Conservation (phyloP, 345 rosid genomes). For the Gynandropsis gynandra region DNA sequence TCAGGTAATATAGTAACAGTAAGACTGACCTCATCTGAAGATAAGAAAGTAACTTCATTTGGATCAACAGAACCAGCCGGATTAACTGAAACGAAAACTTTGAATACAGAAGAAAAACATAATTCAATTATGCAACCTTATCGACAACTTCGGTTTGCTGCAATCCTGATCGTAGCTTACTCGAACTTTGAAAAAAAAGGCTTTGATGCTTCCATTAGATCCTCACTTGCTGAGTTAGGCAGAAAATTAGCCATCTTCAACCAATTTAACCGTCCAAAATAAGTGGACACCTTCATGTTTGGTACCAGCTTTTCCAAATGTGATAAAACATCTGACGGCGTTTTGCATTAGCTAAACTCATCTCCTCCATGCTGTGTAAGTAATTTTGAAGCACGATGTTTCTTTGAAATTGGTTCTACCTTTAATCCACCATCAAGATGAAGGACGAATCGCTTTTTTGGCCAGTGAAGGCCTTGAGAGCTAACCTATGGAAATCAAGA, state of each 20-base stretch:
- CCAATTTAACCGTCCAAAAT: conserved; percentile 81
- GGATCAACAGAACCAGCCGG: conserved; percentile 91
- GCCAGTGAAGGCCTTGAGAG: conserved; percentile 90
- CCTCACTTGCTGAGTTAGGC: conserved; percentile 55
- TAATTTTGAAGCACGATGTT: conserved; percentile 34
- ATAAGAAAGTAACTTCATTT: conserved; percentile 91
- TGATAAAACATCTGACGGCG: conserved; percentile 53
- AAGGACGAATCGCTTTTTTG: conserved; percentile 85
- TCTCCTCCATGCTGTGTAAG: conserved; percentile 32
- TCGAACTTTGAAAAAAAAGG: conserved; percentile 46
- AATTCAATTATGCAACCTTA: too few species aligned
- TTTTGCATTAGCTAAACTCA: conserved; percentile 41
- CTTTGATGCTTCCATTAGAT: conserved; percentile 43
- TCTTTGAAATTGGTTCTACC: conserved; percentile 44
- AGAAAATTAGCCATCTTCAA: conserved; percentile 66
- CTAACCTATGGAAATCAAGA: conserved; percentile 47
- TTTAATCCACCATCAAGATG: conserved; percentile 59
- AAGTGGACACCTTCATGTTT: conserved; percentile 51
- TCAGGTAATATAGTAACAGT: background rate
- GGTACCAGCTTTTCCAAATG: conserved; percentile 54
- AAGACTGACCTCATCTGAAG: conserved; percentile 80
- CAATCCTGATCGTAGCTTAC: conserved; percentile 46
- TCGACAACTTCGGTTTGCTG: too few species aligned
- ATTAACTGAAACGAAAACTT: conserved; percentile 76
- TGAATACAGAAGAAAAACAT: conserved; percentile 73